Evolutionary conservation across 2,329 filamentous ascomycete species (phyloP).

Genomic region (Septoria linicola): DNA sequence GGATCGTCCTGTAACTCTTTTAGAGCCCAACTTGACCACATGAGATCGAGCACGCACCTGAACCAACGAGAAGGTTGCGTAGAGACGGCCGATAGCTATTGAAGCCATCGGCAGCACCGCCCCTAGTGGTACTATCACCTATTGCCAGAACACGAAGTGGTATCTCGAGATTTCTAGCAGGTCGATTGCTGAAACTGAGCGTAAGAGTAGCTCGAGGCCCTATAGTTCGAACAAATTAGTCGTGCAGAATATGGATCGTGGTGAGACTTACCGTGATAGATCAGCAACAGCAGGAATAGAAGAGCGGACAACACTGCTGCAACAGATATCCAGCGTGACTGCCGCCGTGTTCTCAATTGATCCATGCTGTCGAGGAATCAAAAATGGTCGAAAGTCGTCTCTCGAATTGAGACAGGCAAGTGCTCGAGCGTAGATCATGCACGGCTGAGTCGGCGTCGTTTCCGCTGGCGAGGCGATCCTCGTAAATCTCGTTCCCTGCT

Average conservation of each 20-base stretch:
- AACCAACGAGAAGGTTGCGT: constrained; percentile 12
- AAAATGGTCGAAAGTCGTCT: not conserved
- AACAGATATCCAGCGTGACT: not conserved
- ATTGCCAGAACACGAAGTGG: constrained; percentile 15
- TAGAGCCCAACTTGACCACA: not conserved
- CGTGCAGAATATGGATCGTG: too few species aligned
- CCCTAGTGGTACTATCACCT: constrained; percentile 17
- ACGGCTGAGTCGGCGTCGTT: not conserved
- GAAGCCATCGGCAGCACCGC: constrained; percentile 5
- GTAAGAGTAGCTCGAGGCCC: too few species aligned
- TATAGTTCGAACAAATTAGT: too few species aligned
- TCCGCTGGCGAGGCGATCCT: not conserved
- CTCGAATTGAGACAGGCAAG: not conserved
- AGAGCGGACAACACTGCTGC: not conserved
- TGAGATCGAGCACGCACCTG: constrained; percentile 5
- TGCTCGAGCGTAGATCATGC: too few species aligned
- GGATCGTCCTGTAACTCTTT: not conserved
- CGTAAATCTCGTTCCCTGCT: not conserved
- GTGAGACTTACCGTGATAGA: constrained; percentile 1
- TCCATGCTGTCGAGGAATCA: not conserved
- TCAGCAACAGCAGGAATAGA: not conserved
- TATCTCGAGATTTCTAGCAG: not conserved
- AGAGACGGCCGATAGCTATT: constrained; percentile 19
- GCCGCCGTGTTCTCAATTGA: not conserved
- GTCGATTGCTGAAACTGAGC: not conserved